phyloP scores from a whole-genome alignment of 495 filamentous ascomycete genomes.

The Terfezia claveryi region DNA sequence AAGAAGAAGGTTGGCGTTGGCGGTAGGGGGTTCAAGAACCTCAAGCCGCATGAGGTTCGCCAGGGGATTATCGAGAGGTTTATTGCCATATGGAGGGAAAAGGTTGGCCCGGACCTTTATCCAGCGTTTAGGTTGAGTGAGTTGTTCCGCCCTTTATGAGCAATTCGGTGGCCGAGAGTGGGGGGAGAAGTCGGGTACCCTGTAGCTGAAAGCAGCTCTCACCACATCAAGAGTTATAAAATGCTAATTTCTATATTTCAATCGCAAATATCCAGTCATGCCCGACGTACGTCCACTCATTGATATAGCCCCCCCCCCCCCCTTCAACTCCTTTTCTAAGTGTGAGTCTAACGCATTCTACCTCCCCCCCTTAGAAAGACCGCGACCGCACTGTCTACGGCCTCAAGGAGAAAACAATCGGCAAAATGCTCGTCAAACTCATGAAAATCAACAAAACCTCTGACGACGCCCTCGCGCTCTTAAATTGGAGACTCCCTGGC shows the following conservation, averaged over 20 bases:
- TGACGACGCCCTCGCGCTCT: constrained; percentile 60
- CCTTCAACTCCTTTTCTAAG: background rate
- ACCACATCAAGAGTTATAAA: too few species aligned
- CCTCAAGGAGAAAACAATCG: constrained; percentile 79
- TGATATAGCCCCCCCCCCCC: background rate
- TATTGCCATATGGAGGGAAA: constrained; percentile 66
- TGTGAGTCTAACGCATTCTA: constrained; percentile 32
- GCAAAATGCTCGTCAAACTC: constrained; percentile 64
- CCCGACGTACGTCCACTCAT: background rate
- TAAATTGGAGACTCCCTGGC: constrained; percentile 88
- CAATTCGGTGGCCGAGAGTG: background rate
- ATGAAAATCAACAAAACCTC: constrained; percentile 86
- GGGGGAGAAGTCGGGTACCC: background rate
- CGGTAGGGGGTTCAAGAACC: constrained; percentile 31
- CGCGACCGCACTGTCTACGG: constrained; percentile 86
- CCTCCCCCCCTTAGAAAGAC: constrained; percentile 38
- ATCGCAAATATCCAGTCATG: background rate
- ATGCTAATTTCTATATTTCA: background rate
- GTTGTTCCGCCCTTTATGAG: constrained; percentile 20
- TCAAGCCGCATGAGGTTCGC: constrained; percentile 61
- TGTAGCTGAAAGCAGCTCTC: too few species aligned
- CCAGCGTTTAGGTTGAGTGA: constrained; percentile 61
- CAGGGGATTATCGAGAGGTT: constrained; percentile 76
- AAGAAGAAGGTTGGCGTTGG: constrained; percentile 45
- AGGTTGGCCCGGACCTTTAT: constrained; percentile 81